Percentiles rank a stretch among this genome's conserved stretches.
Evolutionary conservation across 2,329 filamentous ascomycete genomes (phyloP).

Genomic region (Colletotrichum falcatum): DNA sequence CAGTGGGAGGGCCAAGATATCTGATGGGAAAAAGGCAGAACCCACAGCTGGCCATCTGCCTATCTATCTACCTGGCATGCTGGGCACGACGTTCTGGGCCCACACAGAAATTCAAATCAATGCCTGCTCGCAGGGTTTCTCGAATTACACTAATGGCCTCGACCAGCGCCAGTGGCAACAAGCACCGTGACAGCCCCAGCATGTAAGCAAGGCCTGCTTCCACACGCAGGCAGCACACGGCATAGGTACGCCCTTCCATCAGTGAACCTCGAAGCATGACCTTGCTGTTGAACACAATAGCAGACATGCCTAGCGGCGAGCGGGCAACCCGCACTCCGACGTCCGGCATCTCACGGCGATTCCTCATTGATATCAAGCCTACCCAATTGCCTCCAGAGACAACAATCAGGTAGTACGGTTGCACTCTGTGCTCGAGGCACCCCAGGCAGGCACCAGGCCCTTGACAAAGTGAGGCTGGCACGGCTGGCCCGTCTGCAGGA

Average conservation of each 20-base stretch:
- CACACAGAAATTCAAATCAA: slow-evolving; percentile 40
- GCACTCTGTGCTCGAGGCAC: slow-evolving; percentile 32
- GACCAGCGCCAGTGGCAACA: slow-evolving; percentile 19
- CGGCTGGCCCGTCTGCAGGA: slow-evolving; percentile 40
- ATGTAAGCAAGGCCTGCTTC: slow-evolving; percentile 14
- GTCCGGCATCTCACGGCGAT: slow-evolving; percentile 47
- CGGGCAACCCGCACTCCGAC: slow-evolving; percentile 2
- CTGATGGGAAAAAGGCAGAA: slow-evolving; percentile 16
- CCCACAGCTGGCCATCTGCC: slow-evolving; percentile 28
- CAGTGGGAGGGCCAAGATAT: slow-evolving; percentile 27
- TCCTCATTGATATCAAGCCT: slow-evolving; percentile 48
- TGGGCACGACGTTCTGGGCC: slow-evolving; percentile 22
- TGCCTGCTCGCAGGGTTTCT: slow-evolving; percentile 35
- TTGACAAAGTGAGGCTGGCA: slow-evolving; percentile 40
- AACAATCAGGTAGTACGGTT: slow-evolving; percentile 19
- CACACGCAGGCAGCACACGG: slow-evolving; percentile 17
- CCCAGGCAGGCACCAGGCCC: slow-evolving; percentile 32
- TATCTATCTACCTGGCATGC: slow-evolving; percentile 22
- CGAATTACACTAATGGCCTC: slow-evolving; percentile 24
- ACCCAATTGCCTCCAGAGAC: slow-evolving; percentile 18
- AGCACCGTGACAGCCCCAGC: slow-evolving; percentile 1
- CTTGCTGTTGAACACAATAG: background rate
- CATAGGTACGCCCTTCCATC: slow-evolving; percentile 26
- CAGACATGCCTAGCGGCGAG: slow-evolving; percentile 12
- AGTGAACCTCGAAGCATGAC: slow-evolving; percentile 20